Evolutionary conservation across 106 monocot genomes (phyloP).

Genomic region (Agapanthus africanus): DNA sequence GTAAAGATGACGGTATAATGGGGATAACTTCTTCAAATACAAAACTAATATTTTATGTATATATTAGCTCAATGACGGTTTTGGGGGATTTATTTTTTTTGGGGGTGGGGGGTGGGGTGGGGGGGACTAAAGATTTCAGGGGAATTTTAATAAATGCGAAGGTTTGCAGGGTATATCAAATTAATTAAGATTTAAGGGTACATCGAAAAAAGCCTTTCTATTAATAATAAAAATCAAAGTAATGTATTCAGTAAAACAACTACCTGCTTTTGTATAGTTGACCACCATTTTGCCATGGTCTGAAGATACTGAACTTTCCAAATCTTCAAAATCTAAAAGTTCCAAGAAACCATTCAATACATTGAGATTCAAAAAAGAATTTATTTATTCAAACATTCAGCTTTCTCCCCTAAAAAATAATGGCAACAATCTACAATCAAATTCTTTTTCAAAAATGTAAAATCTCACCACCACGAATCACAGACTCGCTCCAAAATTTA

Average conservation of each 20-base stretch:
- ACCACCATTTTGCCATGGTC: conserved; percentile 38
- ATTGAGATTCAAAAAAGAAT: neutral
- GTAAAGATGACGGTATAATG: no score
- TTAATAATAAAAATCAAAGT: neutral
- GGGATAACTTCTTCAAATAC: no score
- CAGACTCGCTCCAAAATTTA: conserved; percentile 93
- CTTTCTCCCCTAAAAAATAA: neutral
- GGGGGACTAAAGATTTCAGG: no score
- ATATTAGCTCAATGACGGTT: no score
- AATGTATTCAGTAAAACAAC: neutral
- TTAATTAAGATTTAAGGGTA: no score
- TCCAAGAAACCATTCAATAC: neutral
- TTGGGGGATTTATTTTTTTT: no score
- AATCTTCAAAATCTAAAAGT: conserved; percentile 74
- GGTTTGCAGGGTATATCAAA: no score
- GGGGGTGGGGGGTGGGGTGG: no score
- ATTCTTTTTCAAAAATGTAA: neutral
- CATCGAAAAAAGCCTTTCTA: no score
- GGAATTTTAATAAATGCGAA: no score
- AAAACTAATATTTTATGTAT: no score
- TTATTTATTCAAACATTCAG: neutral
- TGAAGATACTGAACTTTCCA: conserved; percentile 46
- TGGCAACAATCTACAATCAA: no score
- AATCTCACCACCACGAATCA: conserved; percentile 66
- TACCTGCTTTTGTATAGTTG: conserved; percentile 86